Base-by-base conservation (phyloP, 495 filamentous ascomycete genomes). In the Hapsidospora chrysogenum region DNA sequence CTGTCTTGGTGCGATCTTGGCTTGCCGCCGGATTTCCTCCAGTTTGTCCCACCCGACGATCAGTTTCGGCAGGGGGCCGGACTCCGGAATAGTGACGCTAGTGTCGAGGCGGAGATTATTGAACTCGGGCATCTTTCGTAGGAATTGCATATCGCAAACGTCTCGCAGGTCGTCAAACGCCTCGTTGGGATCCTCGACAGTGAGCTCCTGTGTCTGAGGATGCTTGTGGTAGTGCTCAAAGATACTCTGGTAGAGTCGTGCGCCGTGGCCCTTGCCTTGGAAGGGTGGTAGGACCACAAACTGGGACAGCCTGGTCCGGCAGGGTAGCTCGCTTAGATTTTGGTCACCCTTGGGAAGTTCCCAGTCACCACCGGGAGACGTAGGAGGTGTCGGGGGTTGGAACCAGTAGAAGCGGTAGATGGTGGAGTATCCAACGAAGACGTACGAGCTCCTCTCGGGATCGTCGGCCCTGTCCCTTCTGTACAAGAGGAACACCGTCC, bases 121-220 rank as follows among this genome's bases (percentile, higher is more conserved):
- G 49, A 80, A 78, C 10, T 60, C 62, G 2, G 68, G 56, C 2
- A 66, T 39, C 18, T 40, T 43, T 21, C 64, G 64, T 3, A 96
- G 62, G 35, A 76, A 75, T 16, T 69, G 61, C 27, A 86, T 66
- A 50, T 99, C 89, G 39, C 76, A 75, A 23, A 77, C 64, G 53
- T 96, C 86, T 28, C 89, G 75, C 29, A 99, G 63, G 38, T 85
- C 76, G 51, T 94, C 85, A 44, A 99, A 99, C 10, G 76, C 74
- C 50, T 96, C 86, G 47, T 85, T 95, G 0, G 89, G 89, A 45
- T 96, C 86, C 56, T 99, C 89, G 14, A 99, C 81, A 0, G 87
- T 89, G 43, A 99, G 65, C 52, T 99, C 89, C 31, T 68, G 58
- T 18, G 80, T 74, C 15, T 70, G 67, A 1, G 69, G 44, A 31